Evolutionary conservation across 345 rosid species (phyloP).

Genomic region (Odontarrhena argentea): DNA sequence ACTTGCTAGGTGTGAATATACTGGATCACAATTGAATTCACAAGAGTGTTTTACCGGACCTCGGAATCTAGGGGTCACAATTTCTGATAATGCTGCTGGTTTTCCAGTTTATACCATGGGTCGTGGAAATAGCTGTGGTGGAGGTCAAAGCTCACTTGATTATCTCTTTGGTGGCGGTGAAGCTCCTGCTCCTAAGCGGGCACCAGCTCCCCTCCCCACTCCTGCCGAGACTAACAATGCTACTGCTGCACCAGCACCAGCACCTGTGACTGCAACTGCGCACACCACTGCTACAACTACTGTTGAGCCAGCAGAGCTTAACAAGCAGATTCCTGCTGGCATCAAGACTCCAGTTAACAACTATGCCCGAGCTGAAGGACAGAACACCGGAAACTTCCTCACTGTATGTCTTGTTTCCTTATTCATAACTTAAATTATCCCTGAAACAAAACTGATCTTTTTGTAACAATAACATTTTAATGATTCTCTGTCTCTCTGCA

Average conservation of each 20-base stretch:
- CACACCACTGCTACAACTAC: constrained; percentile 30
- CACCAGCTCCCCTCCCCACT: constrained; percentile 38
- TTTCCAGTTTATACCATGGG: constrained; percentile 49
- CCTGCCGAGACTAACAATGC: constrained; percentile 37
- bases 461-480: background rate
- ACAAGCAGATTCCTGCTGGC: constrained; percentile 72
- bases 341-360: constrained; percentile 62
- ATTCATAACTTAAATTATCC: background rate
- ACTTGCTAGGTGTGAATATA: background rate
- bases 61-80: background rate
- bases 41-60: background rate
- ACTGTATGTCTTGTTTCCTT: constrained; percentile 46
- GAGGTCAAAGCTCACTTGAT: constrained; percentile 83
- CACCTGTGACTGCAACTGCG: constrained; percentile 34
- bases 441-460: background rate
- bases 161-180: constrained; percentile 74
- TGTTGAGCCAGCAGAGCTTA: constrained; percentile 44
- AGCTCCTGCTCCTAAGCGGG: constrained; percentile 43
- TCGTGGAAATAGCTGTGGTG: constrained; percentile 80
- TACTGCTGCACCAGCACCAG: constrained; percentile 5
- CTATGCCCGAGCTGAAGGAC: constrained; percentile 71
- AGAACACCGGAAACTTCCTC: constrained; percentile 79
- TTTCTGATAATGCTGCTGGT: background rate
- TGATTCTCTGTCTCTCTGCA: constrained; percentile 24
- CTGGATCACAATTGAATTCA: background rate